These are phyloP conservation scores for Dictyostelium gargantuum DNA, from an alignment of 208 protist species.

Conservation along the genomic window DNA sequence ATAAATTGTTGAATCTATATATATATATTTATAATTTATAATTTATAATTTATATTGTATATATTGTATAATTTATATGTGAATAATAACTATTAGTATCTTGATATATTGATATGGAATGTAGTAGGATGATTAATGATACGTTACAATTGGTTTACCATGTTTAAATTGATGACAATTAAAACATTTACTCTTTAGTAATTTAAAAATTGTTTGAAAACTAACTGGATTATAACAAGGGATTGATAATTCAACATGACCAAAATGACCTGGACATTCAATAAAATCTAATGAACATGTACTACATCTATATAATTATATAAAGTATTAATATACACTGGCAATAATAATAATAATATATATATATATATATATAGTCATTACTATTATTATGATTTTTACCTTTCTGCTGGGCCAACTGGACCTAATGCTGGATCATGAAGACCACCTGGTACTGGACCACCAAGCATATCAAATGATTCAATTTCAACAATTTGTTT, in stretches of 20 bases:
- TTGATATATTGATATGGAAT: too few relatives aligned
- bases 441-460: conserved; percentile 83
- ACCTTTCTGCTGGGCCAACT: conserved; percentile 74
- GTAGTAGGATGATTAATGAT: too few relatives aligned
- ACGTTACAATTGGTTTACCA: background rate
- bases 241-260: conserved; percentile 90
- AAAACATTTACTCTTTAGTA: conserved; percentile 87
- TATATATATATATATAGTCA: background rate
- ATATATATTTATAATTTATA: conserved; percentile 18
- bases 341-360: background rate
- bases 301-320: conserved; percentile 74
- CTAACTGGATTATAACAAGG: conserved; percentile 91
- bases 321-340: background rate
- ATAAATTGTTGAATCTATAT: conserved; percentile 14
- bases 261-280: conserved; percentile 91
- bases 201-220: conserved; percentile 73
- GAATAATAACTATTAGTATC: too few relatives aligned
- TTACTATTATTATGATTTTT: background rate
- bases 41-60: background rate
- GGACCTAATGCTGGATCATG: conserved; percentile 90
- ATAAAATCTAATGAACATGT: conserved; percentile 86
- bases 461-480: conserved; percentile 82
- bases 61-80: too few relatives aligned
- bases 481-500: conserved; percentile 82
- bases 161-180: conserved; percentile 86